phyloP scores from a whole-genome alignment of 768 basidiomycete species.

The Saitozyma podzolica region DNA sequence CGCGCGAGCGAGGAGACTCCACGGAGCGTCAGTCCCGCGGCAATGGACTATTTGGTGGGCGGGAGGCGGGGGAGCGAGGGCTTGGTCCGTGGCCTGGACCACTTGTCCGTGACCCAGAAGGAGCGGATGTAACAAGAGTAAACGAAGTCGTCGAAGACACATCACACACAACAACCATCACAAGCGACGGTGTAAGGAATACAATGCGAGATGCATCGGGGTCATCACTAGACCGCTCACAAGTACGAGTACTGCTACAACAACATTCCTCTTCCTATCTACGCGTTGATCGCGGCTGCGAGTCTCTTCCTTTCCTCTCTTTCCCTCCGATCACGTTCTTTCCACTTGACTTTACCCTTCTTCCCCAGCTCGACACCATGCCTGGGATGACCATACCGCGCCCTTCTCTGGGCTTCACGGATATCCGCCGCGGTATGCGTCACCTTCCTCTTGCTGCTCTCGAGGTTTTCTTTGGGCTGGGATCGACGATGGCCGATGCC shows the following conservation, averaged over 20 bases:
- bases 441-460: constrained; percentile 23
- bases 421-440: constrained; percentile 42
- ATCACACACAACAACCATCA: no score
- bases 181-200: no score
- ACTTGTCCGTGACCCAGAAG: no score
- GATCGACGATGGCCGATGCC: constrained; percentile 37
- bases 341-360: constrained; percentile 46
- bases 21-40: not conserved
- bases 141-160: no score
- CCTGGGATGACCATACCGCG: constrained; percentile 15
- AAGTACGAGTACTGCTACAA: no score
- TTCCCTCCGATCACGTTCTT: constrained; percentile 36
- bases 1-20: constrained; percentile 21
- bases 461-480: constrained; percentile 1
- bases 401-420: constrained; percentile 22
- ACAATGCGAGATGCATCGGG: no score
- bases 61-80: constrained; percentile 25
- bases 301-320: constrained; percentile 39
- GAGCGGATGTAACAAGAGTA: no score
- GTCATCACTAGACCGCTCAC: no score
- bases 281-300: not conserved
- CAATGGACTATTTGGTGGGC: not conserved
- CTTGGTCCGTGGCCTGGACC: constrained; percentile 9
- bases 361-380: constrained; percentile 33
- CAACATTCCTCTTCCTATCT: no score